Percentiles rank a stretch among this genome's conserved stretches.
Evolutionary conservation across 2,329 filamentous ascomycete species (phyloP).

Genomic region (Colletotrichum sp.): DNA sequence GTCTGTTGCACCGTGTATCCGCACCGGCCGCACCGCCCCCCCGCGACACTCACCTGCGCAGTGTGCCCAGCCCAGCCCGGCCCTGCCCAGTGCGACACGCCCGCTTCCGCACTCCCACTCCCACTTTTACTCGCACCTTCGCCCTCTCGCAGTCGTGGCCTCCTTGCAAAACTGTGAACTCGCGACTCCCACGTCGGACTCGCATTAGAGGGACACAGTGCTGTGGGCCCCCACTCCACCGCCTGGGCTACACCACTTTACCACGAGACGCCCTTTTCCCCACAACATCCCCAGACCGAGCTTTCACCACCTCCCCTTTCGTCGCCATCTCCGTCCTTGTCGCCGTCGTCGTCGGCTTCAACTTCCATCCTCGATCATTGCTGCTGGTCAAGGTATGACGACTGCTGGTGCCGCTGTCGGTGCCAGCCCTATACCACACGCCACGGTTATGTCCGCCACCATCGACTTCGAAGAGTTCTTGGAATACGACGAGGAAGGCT

Average conservation of each 20-base stretch:
- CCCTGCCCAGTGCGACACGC: conserved; percentile 14
- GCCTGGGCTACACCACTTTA: conserved; percentile 21
- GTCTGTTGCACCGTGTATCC: conserved; percentile 18
- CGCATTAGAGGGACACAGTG: conserved; percentile 18
- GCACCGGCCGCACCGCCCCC: neutral
- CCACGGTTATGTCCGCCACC: conserved; percentile 37
- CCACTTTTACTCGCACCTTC: neutral
- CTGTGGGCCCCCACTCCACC: conserved; percentile 22
- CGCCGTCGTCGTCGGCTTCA: conserved; percentile 10
- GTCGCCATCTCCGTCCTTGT: conserved; percentile 13
- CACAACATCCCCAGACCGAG: conserved; percentile 23
- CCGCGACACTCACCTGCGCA: neutral
- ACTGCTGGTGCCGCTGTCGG: conserved; percentile 25
- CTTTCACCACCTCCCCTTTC: conserved; percentile 21
- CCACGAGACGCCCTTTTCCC: conserved; percentile 22
- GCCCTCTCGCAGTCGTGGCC: neutral
- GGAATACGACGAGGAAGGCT: conserved; percentile 42
- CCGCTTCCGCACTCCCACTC: neutral
- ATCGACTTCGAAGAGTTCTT: conserved; percentile 35
- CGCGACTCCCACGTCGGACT: conserved; percentile 7
- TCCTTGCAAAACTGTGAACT: neutral
- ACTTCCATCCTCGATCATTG: neutral
- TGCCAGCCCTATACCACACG: conserved; percentile 44
- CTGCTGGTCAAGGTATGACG: conserved; percentile 24
- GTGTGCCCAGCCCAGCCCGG: neutral